Evolutionary conservation across 495 filamentous ascomycete genomes (phyloP).

Genomic region (Pseudomonodictys pantanalensis): DNA sequence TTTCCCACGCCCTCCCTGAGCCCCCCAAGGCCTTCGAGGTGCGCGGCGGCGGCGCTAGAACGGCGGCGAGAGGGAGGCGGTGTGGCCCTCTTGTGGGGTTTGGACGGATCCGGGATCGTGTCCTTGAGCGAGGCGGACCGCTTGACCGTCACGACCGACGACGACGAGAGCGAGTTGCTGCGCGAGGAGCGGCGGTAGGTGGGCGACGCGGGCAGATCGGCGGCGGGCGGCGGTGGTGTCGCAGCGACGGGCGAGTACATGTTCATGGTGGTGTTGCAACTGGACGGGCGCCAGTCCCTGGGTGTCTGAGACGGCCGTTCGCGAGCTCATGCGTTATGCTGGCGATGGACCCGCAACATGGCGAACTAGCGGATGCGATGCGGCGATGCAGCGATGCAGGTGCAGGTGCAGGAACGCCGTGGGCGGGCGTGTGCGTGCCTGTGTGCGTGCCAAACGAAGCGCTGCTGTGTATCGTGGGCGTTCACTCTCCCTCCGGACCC

Average conservation of each 20-base stretch:
- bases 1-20: conserved; percentile 66
- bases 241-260: conserved; percentile 23
- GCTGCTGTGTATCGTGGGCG: conserved; percentile 21
- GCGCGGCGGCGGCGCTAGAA: conserved; percentile 37
- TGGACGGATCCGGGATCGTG: conserved; percentile 27
- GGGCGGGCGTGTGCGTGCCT: conserved; percentile 1
- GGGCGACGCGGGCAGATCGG: conserved; percentile 11
- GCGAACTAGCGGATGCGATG: conserved; percentile 22
- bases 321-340: conserved; percentile 30
- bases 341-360: conserved; percentile 25
- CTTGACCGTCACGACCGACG: conserved; percentile 39
- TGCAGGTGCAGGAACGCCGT: neutral
- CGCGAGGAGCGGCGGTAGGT: conserved; percentile 33
- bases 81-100: conserved; percentile 29
- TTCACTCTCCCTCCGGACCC: neutral
- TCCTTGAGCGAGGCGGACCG: conserved; percentile 39
- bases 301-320: conserved; percentile 26
- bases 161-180: conserved; percentile 39
- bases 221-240: neutral
- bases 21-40: conserved; percentile 44
- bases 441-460: neutral
- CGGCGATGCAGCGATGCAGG: neutral
- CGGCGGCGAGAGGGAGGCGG: conserved; percentile 36
- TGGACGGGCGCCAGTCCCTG: conserved; percentile 8
- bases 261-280: conserved; percentile 19